Evolutionary conservation across 2,329 filamentous ascomycete genomes (phyloP).

Genomic region (Phialemonium atrogriseum): DNA sequence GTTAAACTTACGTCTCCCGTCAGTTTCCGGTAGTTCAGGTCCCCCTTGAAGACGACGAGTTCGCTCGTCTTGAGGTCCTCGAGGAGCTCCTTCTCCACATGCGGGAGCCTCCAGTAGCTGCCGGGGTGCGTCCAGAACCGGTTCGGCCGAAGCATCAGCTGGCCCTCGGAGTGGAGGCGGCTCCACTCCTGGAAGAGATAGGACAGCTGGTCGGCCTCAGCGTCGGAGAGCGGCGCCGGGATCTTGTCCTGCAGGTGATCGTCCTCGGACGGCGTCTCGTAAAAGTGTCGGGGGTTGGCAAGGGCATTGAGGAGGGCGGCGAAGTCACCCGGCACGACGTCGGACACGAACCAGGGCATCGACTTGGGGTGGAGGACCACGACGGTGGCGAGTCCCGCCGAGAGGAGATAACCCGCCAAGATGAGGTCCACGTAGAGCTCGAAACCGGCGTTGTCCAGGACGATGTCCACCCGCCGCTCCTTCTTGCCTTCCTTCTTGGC

Average conservation of each 20-base stretch:
- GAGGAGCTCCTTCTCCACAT: slow-evolving; percentile 56
- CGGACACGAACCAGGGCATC: slow-evolving; percentile 97
- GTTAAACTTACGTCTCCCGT: slow-evolving; percentile 67
- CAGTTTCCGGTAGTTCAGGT: slow-evolving; percentile 92
- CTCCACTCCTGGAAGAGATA: slow-evolving; percentile 83
- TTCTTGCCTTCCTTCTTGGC: slow-evolving; percentile 23
- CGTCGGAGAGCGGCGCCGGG: slow-evolving; percentile 54
- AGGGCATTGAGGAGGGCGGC: slow-evolving; percentile 71
- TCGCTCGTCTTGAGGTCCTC: slow-evolving; percentile 76
- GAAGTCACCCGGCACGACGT: slow-evolving; percentile 84
- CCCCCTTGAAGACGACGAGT: slow-evolving; percentile 93
- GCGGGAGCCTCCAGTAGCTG: slow-evolving; percentile 81
- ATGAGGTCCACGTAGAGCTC: slow-evolving; percentile 95
- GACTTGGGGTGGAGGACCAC: slow-evolving; percentile 88
- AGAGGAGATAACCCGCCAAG: slow-evolving; percentile 81
- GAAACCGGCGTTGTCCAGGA: slow-evolving; percentile 95
- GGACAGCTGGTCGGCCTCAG: slow-evolving; percentile 57
- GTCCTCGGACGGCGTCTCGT: slow-evolving; percentile 65
- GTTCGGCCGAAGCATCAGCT: slow-evolving; percentile 76
- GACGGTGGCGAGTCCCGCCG: slow-evolving; percentile 74
- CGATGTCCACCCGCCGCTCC: slow-evolving; percentile 79
- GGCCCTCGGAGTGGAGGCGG: slow-evolving; percentile 69
- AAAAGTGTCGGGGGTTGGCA: slow-evolving; percentile 70
- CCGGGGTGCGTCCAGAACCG: slow-evolving; percentile 84
- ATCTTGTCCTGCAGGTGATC: slow-evolving; percentile 46